Conservation (phyloP, 805 yeast genomes). For the Pichia insulana region DNA sequence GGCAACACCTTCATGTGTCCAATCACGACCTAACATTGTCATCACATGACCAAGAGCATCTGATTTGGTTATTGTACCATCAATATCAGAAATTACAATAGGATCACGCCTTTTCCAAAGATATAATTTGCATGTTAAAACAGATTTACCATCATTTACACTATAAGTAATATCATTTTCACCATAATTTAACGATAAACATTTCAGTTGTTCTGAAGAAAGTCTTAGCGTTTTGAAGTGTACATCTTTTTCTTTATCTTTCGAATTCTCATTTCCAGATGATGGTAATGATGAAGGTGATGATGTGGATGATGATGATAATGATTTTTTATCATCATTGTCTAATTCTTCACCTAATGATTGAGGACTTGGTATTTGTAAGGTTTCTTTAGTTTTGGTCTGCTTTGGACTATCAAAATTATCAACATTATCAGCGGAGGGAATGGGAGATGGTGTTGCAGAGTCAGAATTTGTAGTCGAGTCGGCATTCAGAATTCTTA, state of each 20-base stretch:
- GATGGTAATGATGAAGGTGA: slow-evolving; percentile 2
- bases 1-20: slow-evolving; percentile 98
- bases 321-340: background rate
- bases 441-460: background rate
- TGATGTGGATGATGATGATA: background rate
- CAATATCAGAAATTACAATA: slow-evolving; percentile 92
- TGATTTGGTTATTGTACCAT: slow-evolving; percentile 95
- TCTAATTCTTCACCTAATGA: background rate
- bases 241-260: slow-evolving; percentile 13
- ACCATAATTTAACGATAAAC: slow-evolving; percentile 67
- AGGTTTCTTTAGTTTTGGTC: too few species aligned
- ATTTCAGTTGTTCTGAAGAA: slow-evolving; percentile 80
- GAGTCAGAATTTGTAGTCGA: slow-evolving; percentile 1
- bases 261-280: slow-evolving; percentile 15
- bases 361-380: background rate
- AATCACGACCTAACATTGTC: slow-evolving; percentile 89
- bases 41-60: slow-evolving; percentile 96
- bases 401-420: background rate
- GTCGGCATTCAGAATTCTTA: slow-evolving; percentile 37
- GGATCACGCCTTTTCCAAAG: slow-evolving; percentile 82
- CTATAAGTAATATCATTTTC: slow-evolving; percentile 70
- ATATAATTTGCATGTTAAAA: slow-evolving; percentile 62
- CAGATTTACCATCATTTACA: slow-evolving; percentile 76
- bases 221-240: slow-evolving; percentile 83
- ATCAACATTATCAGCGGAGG: background rate